Evolutionary conservation across 2,329 filamentous ascomycete genomes (phyloP).

Genomic region (Fusarium odoratissimum): DNA sequence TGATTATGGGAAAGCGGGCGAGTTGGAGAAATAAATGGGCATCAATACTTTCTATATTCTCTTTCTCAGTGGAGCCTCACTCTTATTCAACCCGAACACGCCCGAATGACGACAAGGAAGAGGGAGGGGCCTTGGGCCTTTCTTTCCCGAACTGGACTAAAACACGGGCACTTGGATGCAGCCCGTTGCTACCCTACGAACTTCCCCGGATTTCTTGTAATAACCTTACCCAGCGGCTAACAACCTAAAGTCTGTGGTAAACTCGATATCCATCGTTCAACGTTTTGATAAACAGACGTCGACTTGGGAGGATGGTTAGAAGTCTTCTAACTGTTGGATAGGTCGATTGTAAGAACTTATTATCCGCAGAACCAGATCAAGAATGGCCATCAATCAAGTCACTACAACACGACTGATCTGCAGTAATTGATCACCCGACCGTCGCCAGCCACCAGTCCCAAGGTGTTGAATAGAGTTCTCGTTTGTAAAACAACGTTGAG

Average conservation of each 20-base stretch:
- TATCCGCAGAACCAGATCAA: background rate
- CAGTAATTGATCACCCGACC: background rate
- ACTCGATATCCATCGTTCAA: background rate
- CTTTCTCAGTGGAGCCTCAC: constrained; percentile 5
- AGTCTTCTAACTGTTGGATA: background rate
- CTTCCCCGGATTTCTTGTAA: constrained; percentile 33
- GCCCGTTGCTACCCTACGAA: constrained; percentile 18
- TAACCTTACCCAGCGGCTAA: constrained; percentile 29
- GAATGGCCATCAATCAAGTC: background rate
- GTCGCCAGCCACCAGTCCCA: background rate
- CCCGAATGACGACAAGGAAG: constrained; percentile 29
- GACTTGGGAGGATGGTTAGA: background rate
- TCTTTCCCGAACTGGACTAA: constrained; percentile 22
- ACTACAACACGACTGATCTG: background rate
- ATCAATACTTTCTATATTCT: constrained; percentile 21
- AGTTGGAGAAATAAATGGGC: constrained; percentile 5
- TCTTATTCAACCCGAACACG: constrained; percentile 30
- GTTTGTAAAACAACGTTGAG: too few species aligned
- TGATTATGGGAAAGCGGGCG: background rate
- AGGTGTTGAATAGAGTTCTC: too few species aligned
- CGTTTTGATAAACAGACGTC: too few species aligned
- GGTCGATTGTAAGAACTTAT: background rate
- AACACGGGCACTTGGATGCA: constrained; percentile 26
- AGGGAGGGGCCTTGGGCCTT: constrained; percentile 1
- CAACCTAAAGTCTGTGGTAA: background rate